These are phyloP conservation scores for Tolypocladium album DNA, from an alignment of 2,329 filamentous ascomycete species.

Conservation along the genomic window DNA sequence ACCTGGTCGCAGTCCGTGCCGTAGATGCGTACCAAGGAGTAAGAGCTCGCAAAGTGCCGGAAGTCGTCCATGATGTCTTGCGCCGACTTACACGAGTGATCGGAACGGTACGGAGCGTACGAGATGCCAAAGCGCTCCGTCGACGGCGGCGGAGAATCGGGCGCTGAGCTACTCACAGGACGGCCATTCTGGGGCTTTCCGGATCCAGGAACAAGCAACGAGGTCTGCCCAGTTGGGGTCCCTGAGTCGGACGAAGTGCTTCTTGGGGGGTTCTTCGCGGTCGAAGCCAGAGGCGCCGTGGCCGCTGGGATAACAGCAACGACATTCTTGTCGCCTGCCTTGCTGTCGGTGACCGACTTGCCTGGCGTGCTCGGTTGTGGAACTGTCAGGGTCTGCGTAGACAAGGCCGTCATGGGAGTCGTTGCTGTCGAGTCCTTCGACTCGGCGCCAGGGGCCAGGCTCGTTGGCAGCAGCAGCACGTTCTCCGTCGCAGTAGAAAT, in stretches of 20 bases:
- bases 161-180: background rate
- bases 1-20: slow-evolving; percentile 72
- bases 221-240: background rate
- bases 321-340: background rate
- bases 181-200: background rate
- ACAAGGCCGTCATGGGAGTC: background rate
- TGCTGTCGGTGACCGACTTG: background rate
- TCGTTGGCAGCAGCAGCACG: slow-evolving; percentile 12
- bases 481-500: slow-evolving; percentile 31
- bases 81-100: slow-evolving; percentile 55
- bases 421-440: background rate
- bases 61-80: slow-evolving; percentile 57
- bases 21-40: slow-evolving; percentile 62
- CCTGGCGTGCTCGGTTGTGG: background rate
- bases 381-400: slow-evolving; percentile 1
- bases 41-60: slow-evolving; percentile 36
- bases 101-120: slow-evolving; percentile 37
- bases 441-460: slow-evolving; percentile 2
- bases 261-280: background rate
- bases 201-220: background rate
- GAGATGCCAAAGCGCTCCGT: slow-evolving; percentile 28
- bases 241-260: background rate
- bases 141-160: background rate
- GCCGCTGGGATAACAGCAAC: background rate
- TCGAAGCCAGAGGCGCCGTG: background rate